These are phyloP conservation scores for Ceratorhiza oryzae-sativae DNA, from an alignment of 1,284 basidiomycete species.

Conservation along the genomic window DNA sequence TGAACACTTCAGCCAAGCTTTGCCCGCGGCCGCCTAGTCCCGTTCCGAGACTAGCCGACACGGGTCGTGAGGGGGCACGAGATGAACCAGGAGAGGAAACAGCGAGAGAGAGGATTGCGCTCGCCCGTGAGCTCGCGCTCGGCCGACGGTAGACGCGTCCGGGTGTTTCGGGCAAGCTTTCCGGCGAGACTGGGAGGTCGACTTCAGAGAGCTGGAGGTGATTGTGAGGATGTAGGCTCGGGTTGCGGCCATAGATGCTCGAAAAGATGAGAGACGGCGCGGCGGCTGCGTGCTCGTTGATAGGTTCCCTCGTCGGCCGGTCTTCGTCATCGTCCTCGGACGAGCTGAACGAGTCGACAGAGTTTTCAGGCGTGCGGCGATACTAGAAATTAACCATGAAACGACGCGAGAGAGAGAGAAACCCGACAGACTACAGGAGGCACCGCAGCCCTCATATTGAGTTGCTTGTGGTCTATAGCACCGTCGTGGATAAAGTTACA, in stretches of 20 bases:
- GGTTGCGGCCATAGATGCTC: slow-evolving; percentile 19
- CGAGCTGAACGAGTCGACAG: slow-evolving; percentile 37
- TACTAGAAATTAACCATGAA: slow-evolving; percentile 4
- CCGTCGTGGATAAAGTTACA: slow-evolving; percentile 34
- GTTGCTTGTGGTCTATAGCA: not conserved
- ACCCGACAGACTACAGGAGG: slow-evolving; percentile 20
- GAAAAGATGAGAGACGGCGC: slow-evolving; percentile 31
- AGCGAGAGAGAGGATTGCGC: not conserved
- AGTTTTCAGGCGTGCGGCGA: slow-evolving; percentile 36
- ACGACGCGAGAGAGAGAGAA: not conserved
- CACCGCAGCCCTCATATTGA: slow-evolving; percentile 1
- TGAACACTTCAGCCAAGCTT: slow-evolving; percentile 25
- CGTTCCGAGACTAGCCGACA: slow-evolving; percentile 18
- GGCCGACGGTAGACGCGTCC: not conserved
- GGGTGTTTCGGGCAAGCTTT: slow-evolving; percentile 18
- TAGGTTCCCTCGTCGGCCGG: not conserved
- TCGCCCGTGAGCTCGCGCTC: not conserved
- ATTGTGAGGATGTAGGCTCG: slow-evolving; percentile 1
- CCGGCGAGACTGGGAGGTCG: slow-evolving; percentile 33
- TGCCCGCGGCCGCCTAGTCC: slow-evolving; percentile 25
- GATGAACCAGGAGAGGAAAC: slow-evolving; percentile 13
- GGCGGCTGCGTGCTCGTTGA: slow-evolving; percentile 31
- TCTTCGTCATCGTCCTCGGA: slow-evolving; percentile 22
- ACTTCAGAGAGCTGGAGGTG: slow-evolving; percentile 16
- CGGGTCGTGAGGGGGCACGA: slow-evolving; percentile 10